These are phyloP conservation scores for Penicillium daleae DNA, from an alignment of 495 filamentous ascomycete species.

Conservation along the genomic window DNA sequence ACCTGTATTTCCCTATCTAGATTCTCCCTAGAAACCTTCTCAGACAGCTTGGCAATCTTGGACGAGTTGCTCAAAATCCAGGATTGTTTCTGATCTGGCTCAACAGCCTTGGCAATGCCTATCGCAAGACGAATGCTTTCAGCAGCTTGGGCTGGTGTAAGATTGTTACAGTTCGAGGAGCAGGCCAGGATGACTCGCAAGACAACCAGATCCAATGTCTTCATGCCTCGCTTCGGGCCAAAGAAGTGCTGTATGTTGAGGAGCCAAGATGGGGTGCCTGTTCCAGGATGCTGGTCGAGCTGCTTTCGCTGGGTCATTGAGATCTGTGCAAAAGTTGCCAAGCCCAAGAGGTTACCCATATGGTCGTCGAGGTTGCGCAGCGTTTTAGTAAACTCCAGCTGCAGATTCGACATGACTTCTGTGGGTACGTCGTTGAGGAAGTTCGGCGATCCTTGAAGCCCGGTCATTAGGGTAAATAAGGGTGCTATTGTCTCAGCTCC, in stretches of 20 bases:
- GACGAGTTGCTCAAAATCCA: slow-evolving; percentile 51
- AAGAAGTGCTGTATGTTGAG: slow-evolving; percentile 53
- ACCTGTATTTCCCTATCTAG: slow-evolving; percentile 48
- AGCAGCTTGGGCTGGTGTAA: slow-evolving; percentile 44
- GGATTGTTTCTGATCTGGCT: slow-evolving; percentile 37
- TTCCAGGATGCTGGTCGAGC: slow-evolving; percentile 16
- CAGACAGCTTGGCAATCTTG: slow-evolving; percentile 55
- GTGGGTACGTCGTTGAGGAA: slow-evolving; percentile 40
- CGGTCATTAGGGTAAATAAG: slow-evolving; percentile 44
- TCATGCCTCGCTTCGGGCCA: slow-evolving; percentile 49
- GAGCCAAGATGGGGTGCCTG: slow-evolving; percentile 36
- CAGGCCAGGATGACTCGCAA: slow-evolving; percentile 57
- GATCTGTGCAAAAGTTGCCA: slow-evolving; percentile 53
- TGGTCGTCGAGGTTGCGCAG: slow-evolving; percentile 52
- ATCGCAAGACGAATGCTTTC: slow-evolving; percentile 56
- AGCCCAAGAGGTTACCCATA: slow-evolving; percentile 51
- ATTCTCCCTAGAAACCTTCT: slow-evolving; percentile 49
- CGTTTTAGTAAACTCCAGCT: slow-evolving; percentile 49
- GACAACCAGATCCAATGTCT: slow-evolving; percentile 59
- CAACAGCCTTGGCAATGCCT: slow-evolving; percentile 49
- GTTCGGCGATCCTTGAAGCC: slow-evolving; percentile 34
- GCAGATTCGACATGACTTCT: slow-evolving; percentile 47
- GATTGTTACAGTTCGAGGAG: slow-evolving; percentile 42
- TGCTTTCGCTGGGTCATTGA: slow-evolving; percentile 24
- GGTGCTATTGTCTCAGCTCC: slow-evolving; percentile 48